Conservation (phyloP, 2,329 filamentous ascomycete genomes). For the Xylariales sp. region DNA sequence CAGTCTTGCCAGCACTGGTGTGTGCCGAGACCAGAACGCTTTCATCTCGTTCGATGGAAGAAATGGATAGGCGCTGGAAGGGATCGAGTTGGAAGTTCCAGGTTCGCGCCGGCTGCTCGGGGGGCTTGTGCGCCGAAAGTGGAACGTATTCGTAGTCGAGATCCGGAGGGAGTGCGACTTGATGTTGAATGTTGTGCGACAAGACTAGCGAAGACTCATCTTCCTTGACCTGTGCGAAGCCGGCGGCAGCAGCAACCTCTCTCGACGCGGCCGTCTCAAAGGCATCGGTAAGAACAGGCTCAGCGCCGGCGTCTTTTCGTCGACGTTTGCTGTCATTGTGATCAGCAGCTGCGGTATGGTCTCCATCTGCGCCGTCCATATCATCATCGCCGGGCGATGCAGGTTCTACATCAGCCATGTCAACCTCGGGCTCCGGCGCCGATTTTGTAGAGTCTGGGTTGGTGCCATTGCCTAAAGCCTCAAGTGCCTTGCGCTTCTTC, state of each 20-base stretch:
- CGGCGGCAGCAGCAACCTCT: constrained; percentile 78
- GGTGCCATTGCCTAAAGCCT: constrained; percentile 59
- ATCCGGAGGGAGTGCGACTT: constrained; percentile 89
- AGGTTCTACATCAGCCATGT: constrained; percentile 27
- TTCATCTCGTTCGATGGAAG: constrained; percentile 92
- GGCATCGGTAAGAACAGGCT: constrained; percentile 82
- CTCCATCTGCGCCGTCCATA: constrained; percentile 24
- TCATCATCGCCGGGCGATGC: constrained; percentile 33
- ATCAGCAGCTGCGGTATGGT: constrained; percentile 36
- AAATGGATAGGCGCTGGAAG: constrained; percentile 91
- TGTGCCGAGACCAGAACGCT: constrained; percentile 96
- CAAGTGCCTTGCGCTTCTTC: constrained; percentile 85
- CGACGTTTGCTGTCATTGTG: constrained; percentile 58
- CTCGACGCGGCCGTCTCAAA: constrained; percentile 94
- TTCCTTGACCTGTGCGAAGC: constrained; percentile 54
- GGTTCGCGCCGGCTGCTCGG: constrained; percentile 74
- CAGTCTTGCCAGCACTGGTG: constrained; percentile 96
- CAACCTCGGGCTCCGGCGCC: constrained; percentile 25
- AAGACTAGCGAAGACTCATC: constrained; percentile 72
- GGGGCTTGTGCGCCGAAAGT: constrained; percentile 91
- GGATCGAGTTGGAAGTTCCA: constrained; percentile 93
- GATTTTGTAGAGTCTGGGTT: constrained; percentile 25
- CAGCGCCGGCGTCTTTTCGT: constrained; percentile 60
- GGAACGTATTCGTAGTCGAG: constrained; percentile 92
- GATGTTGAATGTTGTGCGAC: constrained; percentile 97